Conservation (phyloP, 2,329 filamentous ascomycete species). For the Stachybotrys chlorohalonatus region DNA sequence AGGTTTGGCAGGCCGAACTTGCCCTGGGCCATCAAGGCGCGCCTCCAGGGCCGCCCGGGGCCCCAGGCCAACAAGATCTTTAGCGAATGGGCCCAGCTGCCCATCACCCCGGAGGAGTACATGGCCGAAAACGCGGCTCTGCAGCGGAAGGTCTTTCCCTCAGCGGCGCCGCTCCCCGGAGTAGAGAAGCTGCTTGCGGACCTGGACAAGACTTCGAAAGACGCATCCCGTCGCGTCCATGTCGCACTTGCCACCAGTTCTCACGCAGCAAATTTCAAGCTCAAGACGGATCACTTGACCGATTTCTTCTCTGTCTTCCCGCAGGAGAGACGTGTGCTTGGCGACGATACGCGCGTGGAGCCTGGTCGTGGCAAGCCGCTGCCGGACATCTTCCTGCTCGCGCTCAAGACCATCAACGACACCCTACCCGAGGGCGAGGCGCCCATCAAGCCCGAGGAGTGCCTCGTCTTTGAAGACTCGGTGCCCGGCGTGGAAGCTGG, state of each 20-base stretch:
- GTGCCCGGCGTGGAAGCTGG: slow-evolving; percentile 90
- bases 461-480: slow-evolving; percentile 92
- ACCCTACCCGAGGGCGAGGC: slow-evolving; percentile 53
- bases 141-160: slow-evolving; percentile 65
- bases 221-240: slow-evolving; percentile 43
- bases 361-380: slow-evolving; percentile 83
- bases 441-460: slow-evolving; percentile 71
- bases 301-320: slow-evolving; percentile 59
- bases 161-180: slow-evolving; percentile 69
- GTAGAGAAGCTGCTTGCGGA: slow-evolving; percentile 58
- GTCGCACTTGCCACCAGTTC: slow-evolving; percentile 83
- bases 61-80: slow-evolving; percentile 45
- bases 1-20: slow-evolving; percentile 64
- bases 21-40: slow-evolving; percentile 93
- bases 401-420: slow-evolving; percentile 75
- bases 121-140: slow-evolving; percentile 46
- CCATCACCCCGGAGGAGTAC: slow-evolving; percentile 65
- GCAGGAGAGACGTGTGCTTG: slow-evolving; percentile 63
- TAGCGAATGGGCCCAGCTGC: slow-evolving; percentile 76
- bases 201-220: slow-evolving; percentile 38
- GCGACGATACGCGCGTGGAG: slow-evolving; percentile 73
- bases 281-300: slow-evolving; percentile 61
- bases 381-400: slow-evolving; percentile 88
- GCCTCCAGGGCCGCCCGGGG: slow-evolving; percentile 56
- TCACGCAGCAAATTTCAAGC: slow-evolving; percentile 58